Percentiles rank a stretch among this genome's conserved stretches.
Conservation (phyloP, 1,284 basidiomycete genomes). For the Cystobasidium sp. region DNA sequence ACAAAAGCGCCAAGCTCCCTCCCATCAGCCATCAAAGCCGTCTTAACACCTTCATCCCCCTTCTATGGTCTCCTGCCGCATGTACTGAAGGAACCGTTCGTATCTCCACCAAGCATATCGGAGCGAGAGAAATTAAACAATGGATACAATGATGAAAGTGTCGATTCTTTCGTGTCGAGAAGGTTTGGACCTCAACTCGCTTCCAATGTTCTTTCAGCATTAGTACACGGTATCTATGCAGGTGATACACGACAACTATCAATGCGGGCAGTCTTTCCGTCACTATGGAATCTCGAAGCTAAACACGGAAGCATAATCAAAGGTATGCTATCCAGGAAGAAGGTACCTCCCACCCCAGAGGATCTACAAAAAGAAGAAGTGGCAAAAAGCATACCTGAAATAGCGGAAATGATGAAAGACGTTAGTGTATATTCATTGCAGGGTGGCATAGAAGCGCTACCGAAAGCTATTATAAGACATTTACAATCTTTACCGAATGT, state of each 20-base stretch:
- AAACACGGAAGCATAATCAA: slow-evolving; percentile 71
- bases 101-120: neutral
- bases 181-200: slow-evolving; percentile 77
- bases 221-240: slow-evolving; percentile 92
- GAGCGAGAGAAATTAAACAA: neutral
- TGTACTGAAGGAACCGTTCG: slow-evolving; percentile 25
- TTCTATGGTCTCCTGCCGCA: slow-evolving; percentile 50
- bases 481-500: slow-evolving; percentile 66
- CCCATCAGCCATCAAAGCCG: slow-evolving; percentile 55
- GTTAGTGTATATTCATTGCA: slow-evolving; percentile 78
- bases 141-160: slow-evolving; percentile 69
- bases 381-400: slow-evolving; percentile 60
- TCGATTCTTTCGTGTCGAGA: slow-evolving; percentile 76
- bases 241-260: slow-evolving; percentile 78
- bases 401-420: slow-evolving; percentile 64
- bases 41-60: slow-evolving; percentile 47
- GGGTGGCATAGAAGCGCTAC: slow-evolving; percentile 75
- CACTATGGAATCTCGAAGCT: slow-evolving; percentile 67
- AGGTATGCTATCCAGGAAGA: slow-evolving; percentile 62
- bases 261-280: slow-evolving; percentile 75
- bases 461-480: slow-evolving; percentile 63
- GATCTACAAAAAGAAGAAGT: slow-evolving; percentile 46
- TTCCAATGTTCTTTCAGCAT: slow-evolving; percentile 74
- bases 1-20: slow-evolving; percentile 62
- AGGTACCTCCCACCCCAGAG: slow-evolving; percentile 44